These are phyloP conservation scores for Helichrysum umbraculigerum DNA, from an alignment of 129 eudicot genomes.

Conservation along the genomic window DNA sequence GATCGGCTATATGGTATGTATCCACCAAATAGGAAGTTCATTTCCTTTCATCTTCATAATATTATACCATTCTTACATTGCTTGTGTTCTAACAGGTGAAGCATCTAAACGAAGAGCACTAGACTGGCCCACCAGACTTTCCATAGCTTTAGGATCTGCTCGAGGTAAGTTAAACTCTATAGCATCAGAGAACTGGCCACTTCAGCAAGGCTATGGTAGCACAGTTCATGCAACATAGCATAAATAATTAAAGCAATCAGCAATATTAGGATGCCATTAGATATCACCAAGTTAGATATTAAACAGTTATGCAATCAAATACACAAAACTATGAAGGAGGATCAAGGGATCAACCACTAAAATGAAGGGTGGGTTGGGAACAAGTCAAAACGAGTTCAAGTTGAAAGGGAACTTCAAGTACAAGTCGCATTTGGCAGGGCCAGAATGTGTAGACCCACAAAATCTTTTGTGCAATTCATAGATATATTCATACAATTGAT, in stretches of 20 bases:
- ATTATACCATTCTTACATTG: not conserved
- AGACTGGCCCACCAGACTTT: conserved; percentile 89
- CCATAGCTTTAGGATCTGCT: conserved; percentile 92
- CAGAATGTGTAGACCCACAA: no score
- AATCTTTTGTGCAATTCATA: no score
- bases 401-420: no score
- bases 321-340: not conserved
- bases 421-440: no score
- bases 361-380: no score
- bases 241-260: conserved; percentile 7
- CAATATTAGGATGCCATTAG: conserved; percentile 2
- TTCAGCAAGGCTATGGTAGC: not conserved
- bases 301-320: not conserved
- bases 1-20: conserved; percentile 85
- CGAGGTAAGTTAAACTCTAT: conserved; percentile 56
- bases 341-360: no score
- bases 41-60: not conserved
- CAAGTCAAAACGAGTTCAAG: no score
- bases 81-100: conserved; percentile 50
- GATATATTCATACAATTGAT: no score
- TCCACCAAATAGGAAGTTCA: conserved; percentile 14
- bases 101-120: conserved; percentile 69
- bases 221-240: not conserved
- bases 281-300: not conserved
- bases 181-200: not conserved